These are phyloP conservation scores for Eimeria brunetti DNA, from an alignment of 169 alveolate genomes.

Conservation along the genomic window DNA sequence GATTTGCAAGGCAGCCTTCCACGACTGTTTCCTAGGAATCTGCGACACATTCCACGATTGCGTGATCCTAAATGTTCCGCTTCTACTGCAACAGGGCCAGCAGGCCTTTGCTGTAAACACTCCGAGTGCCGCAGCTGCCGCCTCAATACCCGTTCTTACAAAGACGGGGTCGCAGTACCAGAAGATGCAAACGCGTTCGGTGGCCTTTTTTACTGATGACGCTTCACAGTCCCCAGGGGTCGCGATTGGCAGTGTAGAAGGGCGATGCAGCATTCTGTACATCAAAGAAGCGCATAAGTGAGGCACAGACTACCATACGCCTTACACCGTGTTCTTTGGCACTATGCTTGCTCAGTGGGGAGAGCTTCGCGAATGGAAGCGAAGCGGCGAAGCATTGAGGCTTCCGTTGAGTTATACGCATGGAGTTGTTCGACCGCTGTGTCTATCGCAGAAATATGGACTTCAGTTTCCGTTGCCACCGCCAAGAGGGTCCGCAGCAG, in stretches of 20 bases:
- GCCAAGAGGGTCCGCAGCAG: conserved; percentile 77
- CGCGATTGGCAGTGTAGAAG: conserved; percentile 78
- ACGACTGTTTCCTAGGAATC: conserved; percentile 69
- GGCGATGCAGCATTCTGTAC: conserved; percentile 70
- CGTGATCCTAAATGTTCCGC: conserved; percentile 48
- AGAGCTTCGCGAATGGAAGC: background rate
- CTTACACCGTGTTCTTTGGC: background rate
- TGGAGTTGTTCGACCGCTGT: background rate
- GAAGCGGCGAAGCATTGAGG: background rate
- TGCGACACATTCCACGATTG: conserved; percentile 77
- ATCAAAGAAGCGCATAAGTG: conserved; percentile 65
- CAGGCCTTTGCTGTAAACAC: conserved; percentile 48
- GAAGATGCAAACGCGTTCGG: conserved; percentile 78
- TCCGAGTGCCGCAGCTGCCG: conserved; percentile 65
- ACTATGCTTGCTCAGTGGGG: background rate
- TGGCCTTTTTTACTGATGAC: conserved; percentile 72
- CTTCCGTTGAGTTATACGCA: background rate
- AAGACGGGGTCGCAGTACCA: conserved; percentile 46
- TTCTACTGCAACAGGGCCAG: conserved; percentile 69
- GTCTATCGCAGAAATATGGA: conserved; percentile 45
- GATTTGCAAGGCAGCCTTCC: conserved; percentile 74
- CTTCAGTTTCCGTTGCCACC: conserved; percentile 80
- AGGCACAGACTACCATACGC: background rate
- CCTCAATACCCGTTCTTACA: conserved; percentile 52
- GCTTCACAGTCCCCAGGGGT: conserved; percentile 72